Base-by-base conservation (phyloP, 306 rosid genomes). In the Castanea crenata region DNA sequence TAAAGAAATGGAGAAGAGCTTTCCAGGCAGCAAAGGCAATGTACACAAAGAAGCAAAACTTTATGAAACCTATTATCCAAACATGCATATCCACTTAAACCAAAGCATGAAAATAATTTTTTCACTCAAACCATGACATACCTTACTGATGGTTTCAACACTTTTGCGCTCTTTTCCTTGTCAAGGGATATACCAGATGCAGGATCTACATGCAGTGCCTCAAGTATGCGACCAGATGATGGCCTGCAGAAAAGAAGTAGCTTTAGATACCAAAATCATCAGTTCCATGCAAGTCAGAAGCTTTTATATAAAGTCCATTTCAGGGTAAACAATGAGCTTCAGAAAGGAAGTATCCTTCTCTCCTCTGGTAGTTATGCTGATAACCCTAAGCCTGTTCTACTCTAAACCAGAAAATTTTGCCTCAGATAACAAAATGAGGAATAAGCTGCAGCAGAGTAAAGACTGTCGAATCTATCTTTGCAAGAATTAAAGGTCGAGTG, bases 131-230 rank as follows among this genome's bases (percentile, higher is more conserved):
- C 21, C 68, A 57, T 20, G 71, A 29, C 79, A 83, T 89, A 95
- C 99, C 97, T 90, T 55, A 82, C 89, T 27, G 91, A 74, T 55
- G 91, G 97, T 81, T 96, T 95, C 75, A 70, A 67, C 70, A 84
- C 87, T 87, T 88, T 92, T 61, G 87, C 67, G 72, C 92, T 79
- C 86, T 90, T 91, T 69, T 90, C 98, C 84, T 91, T 93, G 27
- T 91, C 97, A 81, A 88, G 71, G 58, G 94, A 87, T 71, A 89
- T 94, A 75, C 96, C 96, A 19, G 99, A 96, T 56, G 99, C 97
- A 80, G 99, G 99, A 88, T 96, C 99, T n/a, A 93, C 87, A 87
- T 93, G 96, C 84, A 93, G 84, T 62, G 99, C 99, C 92, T 96
- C 99, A 8, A 96, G 99, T 88, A 93, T 93, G 74, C 84, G 76